These are phyloP conservation scores for Russula vinacea DNA, from an alignment of 768 basidiomycete species.

Conservation along the genomic window DNA sequence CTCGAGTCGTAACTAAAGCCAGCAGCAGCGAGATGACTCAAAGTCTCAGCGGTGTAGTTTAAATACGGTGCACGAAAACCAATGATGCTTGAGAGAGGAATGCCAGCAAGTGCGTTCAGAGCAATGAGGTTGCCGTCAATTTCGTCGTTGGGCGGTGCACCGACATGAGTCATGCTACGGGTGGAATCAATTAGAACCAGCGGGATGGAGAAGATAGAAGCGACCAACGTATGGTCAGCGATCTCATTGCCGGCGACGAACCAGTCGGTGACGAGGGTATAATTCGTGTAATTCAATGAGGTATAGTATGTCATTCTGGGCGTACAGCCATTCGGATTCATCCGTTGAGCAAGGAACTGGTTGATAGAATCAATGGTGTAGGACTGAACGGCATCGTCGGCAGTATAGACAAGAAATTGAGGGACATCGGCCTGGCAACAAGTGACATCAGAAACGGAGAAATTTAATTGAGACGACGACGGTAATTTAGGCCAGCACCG, in stretches of 20 bases:
- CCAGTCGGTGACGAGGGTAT: slow-evolving; percentile 75
- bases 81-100: slow-evolving; percentile 57
- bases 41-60: slow-evolving; percentile 60
- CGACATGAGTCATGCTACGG: slow-evolving; percentile 74
- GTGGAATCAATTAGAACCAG: not conserved
- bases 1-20: slow-evolving; percentile 73
- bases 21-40: slow-evolving; percentile 51
- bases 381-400: slow-evolving; percentile 72
- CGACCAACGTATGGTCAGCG: slow-evolving; percentile 66
- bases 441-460: not conserved
- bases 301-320: slow-evolving; percentile 76
- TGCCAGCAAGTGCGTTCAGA: slow-evolving; percentile 73
- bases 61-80: slow-evolving; percentile 81
- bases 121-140: slow-evolving; percentile 77
- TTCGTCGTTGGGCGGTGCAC: slow-evolving; percentile 57
- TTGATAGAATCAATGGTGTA: slow-evolving; percentile 74
- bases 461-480: not conserved
- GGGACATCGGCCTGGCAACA: slow-evolving; percentile 54
- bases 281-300: slow-evolving; percentile 71
- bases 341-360: slow-evolving; percentile 68
- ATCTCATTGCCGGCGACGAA: slow-evolving; percentile 82
- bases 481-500: not conserved
- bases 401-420: slow-evolving; percentile 69
- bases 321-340: slow-evolving; percentile 74
- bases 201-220: slow-evolving; percentile 6